These are phyloP conservation scores for Yamadazyma membranifaciens DNA, from an alignment of 1,139 yeast species.

Conservation along the genomic window DNA sequence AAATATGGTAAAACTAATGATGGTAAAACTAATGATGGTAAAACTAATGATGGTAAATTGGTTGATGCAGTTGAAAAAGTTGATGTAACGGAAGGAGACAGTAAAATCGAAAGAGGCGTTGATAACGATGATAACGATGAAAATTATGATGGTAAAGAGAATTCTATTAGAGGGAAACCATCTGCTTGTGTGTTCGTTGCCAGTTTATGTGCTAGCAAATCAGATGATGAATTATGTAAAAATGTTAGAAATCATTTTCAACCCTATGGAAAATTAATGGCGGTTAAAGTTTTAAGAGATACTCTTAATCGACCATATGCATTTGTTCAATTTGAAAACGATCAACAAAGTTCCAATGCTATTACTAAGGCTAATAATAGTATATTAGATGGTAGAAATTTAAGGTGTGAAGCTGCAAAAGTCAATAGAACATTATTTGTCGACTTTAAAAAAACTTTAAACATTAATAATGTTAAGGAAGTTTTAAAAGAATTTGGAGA, in stretches of 20 bases:
- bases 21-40: background rate
- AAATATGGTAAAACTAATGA: background rate
- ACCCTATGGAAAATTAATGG: constrained; percentile 65
- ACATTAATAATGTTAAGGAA: constrained; percentile 32
- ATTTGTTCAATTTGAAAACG: constrained; percentile 80
- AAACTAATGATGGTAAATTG: background rate
- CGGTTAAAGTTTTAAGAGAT: constrained; percentile 87
- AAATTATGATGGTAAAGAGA: constrained; percentile 5
- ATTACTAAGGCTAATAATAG: constrained; percentile 68
- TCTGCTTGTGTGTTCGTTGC: constrained; percentile 91
- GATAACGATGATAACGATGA: background rate
- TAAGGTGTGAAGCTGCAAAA: constrained; percentile 87
- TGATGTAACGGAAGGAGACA: background rate
- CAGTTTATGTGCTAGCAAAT: constrained; percentile 57
- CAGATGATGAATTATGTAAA: constrained; percentile 68
- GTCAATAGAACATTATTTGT: constrained; percentile 82
- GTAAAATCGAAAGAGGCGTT: background rate
- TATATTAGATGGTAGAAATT: constrained; percentile 65
- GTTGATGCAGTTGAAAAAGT: background rate
- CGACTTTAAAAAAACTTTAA: constrained; percentile 25
- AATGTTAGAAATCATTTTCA: constrained; percentile 66
- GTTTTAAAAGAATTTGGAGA: constrained; percentile 62
- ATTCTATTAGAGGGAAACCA: constrained; percentile 42
- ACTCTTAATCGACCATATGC: constrained; percentile 86
- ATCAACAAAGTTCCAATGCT: constrained; percentile 69